A percentile compares a stretch with the other conserved stretches of the same genome.
These are phyloP conservation scores for Phytophthora nicotianae DNA, from an alignment of 352 stramenopile genomes.

Conservation along the genomic window DNA sequence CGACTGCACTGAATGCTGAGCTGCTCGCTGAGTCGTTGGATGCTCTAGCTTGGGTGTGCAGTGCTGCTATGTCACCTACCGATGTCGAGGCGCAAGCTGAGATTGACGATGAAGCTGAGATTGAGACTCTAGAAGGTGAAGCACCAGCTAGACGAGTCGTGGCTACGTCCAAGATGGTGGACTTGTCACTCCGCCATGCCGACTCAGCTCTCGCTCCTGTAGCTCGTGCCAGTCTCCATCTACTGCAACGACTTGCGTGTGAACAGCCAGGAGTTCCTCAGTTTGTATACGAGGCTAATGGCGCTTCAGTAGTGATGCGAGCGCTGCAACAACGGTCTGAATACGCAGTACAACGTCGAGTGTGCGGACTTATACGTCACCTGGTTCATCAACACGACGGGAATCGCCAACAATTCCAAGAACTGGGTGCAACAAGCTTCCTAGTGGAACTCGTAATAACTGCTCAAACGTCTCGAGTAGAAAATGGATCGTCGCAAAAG, in stretches of 20 bases:
- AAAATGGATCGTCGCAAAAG: constrained; percentile 17
- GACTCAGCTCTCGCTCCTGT: constrained; percentile 43
- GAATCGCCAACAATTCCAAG: constrained; percentile 60
- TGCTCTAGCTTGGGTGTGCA: constrained; percentile 61
- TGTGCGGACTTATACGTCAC: constrained; percentile 55
- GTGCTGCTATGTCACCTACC: constrained; percentile 25
- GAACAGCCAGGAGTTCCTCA: constrained; percentile 41
- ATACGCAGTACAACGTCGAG: constrained; percentile 31
- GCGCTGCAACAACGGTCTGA: constrained; percentile 39
- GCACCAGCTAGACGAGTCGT: constrained; percentile 44
- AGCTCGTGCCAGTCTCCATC: constrained; percentile 49
- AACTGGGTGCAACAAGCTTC: constrained; percentile 50
- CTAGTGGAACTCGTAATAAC: constrained; percentile 33
- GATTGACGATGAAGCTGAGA: constrained; percentile 28
- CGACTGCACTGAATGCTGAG: constrained; percentile 36
- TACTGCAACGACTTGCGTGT: constrained; percentile 57
- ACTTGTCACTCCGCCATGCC: constrained; percentile 48
- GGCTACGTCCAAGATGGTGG: constrained; percentile 53
- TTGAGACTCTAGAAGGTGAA: constrained; percentile 22
- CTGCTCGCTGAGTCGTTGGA: constrained; percentile 56
- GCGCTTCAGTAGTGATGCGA: constrained; percentile 51
- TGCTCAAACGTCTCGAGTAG: background rate
- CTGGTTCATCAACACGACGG: constrained; percentile 51
- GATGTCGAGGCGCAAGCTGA: constrained; percentile 27
- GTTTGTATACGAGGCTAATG: constrained; percentile 42